Conservation (phyloP, 768 basidiomycete genomes). For the Pleurotus ostreatus region DNA sequence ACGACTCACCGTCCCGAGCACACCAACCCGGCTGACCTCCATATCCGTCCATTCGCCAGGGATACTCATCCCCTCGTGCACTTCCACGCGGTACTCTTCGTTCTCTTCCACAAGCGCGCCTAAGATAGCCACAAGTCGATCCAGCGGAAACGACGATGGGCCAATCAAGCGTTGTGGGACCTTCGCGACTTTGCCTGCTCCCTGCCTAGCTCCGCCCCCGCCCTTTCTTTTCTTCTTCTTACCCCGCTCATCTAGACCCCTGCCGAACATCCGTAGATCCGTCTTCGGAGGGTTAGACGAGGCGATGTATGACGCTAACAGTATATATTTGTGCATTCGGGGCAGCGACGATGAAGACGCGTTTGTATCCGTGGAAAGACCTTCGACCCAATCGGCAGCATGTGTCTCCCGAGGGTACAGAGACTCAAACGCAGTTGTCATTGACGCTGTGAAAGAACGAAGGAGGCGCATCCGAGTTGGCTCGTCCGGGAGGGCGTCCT, state of each 20-base stretch:
- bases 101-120: conserved; percentile 76
- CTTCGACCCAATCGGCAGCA: conserved; percentile 56
- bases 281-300: conserved; percentile 81
- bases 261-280: conserved; percentile 80
- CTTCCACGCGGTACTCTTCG: conserved; percentile 39
- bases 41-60: conserved; percentile 75
- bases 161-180: conserved; percentile 77
- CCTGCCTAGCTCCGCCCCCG: conserved; percentile 28
- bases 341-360: conserved; percentile 35
- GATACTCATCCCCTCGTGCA: conserved; percentile 41
- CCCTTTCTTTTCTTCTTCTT: conserved; percentile 41
- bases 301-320: conserved; percentile 76
- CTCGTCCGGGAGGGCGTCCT: conserved; percentile 39
- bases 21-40: conserved; percentile 59
- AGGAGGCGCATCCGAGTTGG: conserved; percentile 65
- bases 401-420: conserved; percentile 68
- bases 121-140: conserved; percentile 76
- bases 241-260: conserved; percentile 65
- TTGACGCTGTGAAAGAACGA: conserved; percentile 57
- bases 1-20: conserved; percentile 48
- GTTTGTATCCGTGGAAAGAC: background rate
- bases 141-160: conserved; percentile 73
- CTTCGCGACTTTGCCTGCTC: conserved; percentile 43
- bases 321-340: conserved; percentile 68
- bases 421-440: conserved; percentile 58